These are phyloP conservation scores for Actinidia arguta DNA, from an alignment of 179 eudicot species.

Conservation along the genomic window DNA sequence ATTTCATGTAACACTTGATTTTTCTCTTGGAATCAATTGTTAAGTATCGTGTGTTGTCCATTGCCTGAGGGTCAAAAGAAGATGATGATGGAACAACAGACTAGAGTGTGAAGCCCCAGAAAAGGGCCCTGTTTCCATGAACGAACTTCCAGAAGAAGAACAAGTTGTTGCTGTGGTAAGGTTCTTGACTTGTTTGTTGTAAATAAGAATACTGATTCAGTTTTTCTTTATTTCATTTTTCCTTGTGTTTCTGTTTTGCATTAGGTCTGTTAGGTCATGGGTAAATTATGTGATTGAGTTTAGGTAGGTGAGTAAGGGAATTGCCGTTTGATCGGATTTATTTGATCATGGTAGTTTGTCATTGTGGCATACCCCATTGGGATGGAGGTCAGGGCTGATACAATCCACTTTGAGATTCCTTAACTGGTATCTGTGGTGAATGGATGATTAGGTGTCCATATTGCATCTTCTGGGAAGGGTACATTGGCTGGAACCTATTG, in stretches of 20 bases:
- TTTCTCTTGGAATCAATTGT: neutral
- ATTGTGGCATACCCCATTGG: neutral
- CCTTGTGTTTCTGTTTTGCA: neutral
- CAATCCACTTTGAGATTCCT: neutral
- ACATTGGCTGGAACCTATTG: too few species aligned
- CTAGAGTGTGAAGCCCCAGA: slow-evolving; percentile 98
- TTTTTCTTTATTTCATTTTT: neutral
- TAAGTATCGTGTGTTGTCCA: slow-evolving; percentile 8
- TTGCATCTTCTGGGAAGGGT: too few species aligned
- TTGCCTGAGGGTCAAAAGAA: slow-evolving; percentile 79
- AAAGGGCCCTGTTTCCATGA: slow-evolving; percentile 87
- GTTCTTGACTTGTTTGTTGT: slow-evolving; percentile 11
- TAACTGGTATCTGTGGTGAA: too few species aligned
- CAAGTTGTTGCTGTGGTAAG: slow-evolving; percentile 77
- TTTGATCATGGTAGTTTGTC: slow-evolving; percentile 7
- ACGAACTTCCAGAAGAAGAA: slow-evolving; percentile 97
- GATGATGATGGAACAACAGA: slow-evolving; percentile 99
- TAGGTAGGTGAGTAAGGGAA: slow-evolving; percentile 9
- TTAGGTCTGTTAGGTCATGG: neutral
- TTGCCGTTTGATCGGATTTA: neutral
- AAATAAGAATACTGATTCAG: neutral
- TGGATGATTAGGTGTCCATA: too few species aligned
- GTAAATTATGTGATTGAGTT: neutral
- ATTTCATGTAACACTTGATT: slow-evolving; percentile 9
- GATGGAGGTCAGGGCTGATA: neutral